A percentile compares a stretch with the other conserved stretches of the same genome.
Conservation (phyloP, 176 grass and related monocot genomes). For the Miscanthus lutarioriparius region DNA sequence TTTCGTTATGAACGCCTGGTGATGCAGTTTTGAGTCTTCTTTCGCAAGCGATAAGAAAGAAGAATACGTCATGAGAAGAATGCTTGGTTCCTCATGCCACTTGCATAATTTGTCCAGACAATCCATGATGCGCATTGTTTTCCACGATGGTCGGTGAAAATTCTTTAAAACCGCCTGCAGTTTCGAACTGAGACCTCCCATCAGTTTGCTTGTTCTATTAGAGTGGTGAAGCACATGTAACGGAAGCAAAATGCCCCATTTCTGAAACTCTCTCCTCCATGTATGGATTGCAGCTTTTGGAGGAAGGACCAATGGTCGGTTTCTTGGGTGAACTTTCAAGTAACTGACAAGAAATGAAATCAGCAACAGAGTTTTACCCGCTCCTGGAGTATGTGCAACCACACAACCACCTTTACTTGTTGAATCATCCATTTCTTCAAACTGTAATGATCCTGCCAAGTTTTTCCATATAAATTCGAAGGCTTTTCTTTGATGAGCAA, state of each 20-base stretch:
- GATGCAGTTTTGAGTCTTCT: constrained; percentile 48
- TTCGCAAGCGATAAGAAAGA: constrained; percentile 71
- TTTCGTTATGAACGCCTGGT: constrained; percentile 52
- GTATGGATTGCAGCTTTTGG: constrained; percentile 83
- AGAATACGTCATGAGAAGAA: constrained; percentile 89
- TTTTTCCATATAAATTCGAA: constrained; percentile 96
- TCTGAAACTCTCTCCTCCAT: constrained; percentile 87
- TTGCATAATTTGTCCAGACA: constrained; percentile 67
- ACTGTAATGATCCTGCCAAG: constrained; percentile 52
- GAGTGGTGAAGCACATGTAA: constrained; percentile 59
- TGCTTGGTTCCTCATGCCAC: constrained; percentile 79
- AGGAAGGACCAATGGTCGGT: constrained; percentile 76
- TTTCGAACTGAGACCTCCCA: constrained; percentile 37
- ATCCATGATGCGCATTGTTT: constrained; percentile 53
- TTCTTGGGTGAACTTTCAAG: constrained; percentile 74
- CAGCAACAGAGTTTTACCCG: constrained; percentile 79
- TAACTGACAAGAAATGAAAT: constrained; percentile 87
- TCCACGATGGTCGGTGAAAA: constrained; percentile 38
- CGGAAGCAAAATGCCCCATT: constrained; percentile 70
- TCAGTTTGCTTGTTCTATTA: constrained; percentile 28
- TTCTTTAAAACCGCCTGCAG: constrained; percentile 26
- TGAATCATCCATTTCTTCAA: constrained; percentile 51
- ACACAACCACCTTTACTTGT: constrained; percentile 76
- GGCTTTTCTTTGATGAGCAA: constrained; percentile 78
- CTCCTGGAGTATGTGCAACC: constrained; percentile 86